Evolutionary conservation across 116 monocot species (phyloP).

Genomic region (Zostera marina): DNA sequence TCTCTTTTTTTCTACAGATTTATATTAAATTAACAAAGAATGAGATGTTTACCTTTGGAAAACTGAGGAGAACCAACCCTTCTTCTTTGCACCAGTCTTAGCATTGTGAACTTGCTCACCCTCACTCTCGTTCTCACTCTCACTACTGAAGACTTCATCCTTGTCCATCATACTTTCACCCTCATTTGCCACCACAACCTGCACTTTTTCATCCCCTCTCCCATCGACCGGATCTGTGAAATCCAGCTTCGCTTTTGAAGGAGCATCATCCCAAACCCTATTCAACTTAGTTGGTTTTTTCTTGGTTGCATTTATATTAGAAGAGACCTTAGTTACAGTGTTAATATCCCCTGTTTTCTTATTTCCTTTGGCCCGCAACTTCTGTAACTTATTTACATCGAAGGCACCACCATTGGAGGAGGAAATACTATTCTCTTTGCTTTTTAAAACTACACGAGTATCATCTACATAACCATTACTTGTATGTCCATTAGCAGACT

Average conservation of each 20-base stretch:
- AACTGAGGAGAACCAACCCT: conserved; percentile 92
- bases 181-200: conserved; percentile 33
- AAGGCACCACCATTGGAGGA: conserved; percentile 61
- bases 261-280: conserved; percentile 80
- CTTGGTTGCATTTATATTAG: conserved; percentile 29
- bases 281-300: conserved; percentile 72
- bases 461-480: conserved; percentile 5
- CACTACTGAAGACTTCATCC: conserved; percentile 69
- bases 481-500: conserved; percentile 3
- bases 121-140: conserved; percentile 57
- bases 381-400: conserved; percentile 93
- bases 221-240: conserved; percentile 65
- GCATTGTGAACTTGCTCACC: conserved; percentile 34
- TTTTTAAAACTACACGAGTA: conserved; percentile 10
- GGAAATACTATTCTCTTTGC: conserved; percentile 34
- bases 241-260: conserved; percentile 53
- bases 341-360: conserved; percentile 26
- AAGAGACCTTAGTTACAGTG: conserved; percentile 11
- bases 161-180: conserved; percentile 99
- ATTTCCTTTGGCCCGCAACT: conserved; percentile 44
- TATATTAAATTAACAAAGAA: background rate
- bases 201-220: conserved; percentile 51
- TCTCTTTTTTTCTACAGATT: too few species aligned
- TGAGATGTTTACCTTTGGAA: conserved; percentile 52
- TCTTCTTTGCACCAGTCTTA: conserved; percentile 49